These are phyloP conservation scores for Xylaria scruposa DNA, from an alignment of 495 filamentous ascomycete genomes.

Conservation along the genomic window DNA sequence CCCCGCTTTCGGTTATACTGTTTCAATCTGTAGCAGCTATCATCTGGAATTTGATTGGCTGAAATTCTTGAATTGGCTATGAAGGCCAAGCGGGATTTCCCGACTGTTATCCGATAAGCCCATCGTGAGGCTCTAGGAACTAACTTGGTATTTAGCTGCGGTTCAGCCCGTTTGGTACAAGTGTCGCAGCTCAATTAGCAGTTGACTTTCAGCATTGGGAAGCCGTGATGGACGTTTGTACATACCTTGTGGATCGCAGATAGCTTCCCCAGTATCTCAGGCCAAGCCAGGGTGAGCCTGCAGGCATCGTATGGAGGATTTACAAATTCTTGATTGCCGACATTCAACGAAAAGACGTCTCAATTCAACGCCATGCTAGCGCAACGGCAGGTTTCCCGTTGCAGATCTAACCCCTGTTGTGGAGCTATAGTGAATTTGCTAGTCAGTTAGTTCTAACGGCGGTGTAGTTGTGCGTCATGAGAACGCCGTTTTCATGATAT, in stretches of 20 bases:
- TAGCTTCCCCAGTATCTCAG: background rate
- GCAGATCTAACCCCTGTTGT: conserved; percentile 16
- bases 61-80: background rate
- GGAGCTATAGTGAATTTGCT: conserved; percentile 12
- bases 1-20: background rate
- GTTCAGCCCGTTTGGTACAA: conserved; percentile 1
- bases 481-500: background rate
- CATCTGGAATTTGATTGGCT: background rate
- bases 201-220: background rate
- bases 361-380: background rate
- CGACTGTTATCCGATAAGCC: background rate
- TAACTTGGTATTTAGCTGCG: background rate
- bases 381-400: conserved; percentile 10
- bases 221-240: background rate
- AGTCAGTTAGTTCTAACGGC: background rate
- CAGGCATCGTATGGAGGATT: conserved; percentile 2
- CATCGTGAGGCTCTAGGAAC: background rate
- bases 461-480: conserved; percentile 6
- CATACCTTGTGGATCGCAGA: background rate
- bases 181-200: background rate
- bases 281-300: conserved; percentile 1
- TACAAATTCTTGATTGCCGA: conserved; percentile 18
- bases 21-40: background rate
- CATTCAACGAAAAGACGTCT: background rate
- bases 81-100: background rate